Base-by-base conservation (phyloP, 1,139 yeast genomes). In the Suhomyces anneliseae region DNA sequence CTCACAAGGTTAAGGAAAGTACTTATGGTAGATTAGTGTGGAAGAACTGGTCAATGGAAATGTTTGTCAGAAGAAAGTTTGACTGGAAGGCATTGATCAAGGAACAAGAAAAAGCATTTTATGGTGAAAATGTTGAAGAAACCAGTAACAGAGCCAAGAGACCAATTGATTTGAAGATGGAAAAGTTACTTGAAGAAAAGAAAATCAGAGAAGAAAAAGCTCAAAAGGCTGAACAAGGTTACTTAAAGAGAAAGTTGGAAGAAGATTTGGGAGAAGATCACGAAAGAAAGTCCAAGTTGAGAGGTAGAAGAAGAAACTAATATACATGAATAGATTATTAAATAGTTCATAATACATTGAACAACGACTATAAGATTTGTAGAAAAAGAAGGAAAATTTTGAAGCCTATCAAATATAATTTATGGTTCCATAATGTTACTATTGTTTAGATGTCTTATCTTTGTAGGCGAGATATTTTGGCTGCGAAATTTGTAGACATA, bases 31-130 rank as follows among this genome's bases (percentile, higher is more conserved):
- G 87, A 62, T 78, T 84, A 56, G 98, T 93, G 1, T 93, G 98
- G 98, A 88, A 87, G 61, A 93, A 92, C 64, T 93, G 98, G 98
- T 69, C 79, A 32, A 79, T 90, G 85, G 97, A 90, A 61, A 68
- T 83, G 56, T 89, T 83, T 59, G 65, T 73, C 10, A 78, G 97
- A 62, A 85, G 85, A 66, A 82, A 86, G 63, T 81, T 75, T 60
- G 96, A 90, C 60, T 90, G 97, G 97, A 88, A 87, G 68, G 72
- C 78, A 40, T 59, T 81, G 34, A 80, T 88, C 33, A 90, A 87
- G 60, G 83, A 83, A 44, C 87, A 85, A 58, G 95, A 88, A 61
- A 74, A 73, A 45, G 83, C 74, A 42, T 67, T 72, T 48, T 73
- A 67, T 55, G 66, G 65, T 3, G 64, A 53, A 29, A 51, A 48